These are phyloP conservation scores for Cryptococcus sp. DNA, from an alignment of 1,284 basidiomycete genomes.

Conservation along the genomic window DNA sequence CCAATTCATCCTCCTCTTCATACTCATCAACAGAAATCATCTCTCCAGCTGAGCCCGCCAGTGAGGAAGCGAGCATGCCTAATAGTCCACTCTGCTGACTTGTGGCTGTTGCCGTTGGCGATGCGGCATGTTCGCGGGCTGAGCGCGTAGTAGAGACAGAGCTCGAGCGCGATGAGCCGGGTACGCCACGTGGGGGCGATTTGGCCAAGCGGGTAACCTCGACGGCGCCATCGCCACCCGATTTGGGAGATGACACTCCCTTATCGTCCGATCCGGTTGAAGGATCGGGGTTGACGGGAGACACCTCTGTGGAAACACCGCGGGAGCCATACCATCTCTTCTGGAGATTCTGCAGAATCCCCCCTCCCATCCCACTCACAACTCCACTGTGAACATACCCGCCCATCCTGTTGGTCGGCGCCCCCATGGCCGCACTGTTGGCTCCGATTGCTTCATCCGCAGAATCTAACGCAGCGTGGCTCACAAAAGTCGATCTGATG, in stretches of 20 bases:
- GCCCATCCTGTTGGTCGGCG: slow-evolving; percentile 5
- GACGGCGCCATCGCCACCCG: not conserved
- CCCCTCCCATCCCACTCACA: slow-evolving; percentile 12
- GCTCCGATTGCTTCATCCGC: not conserved
- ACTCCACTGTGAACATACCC: slow-evolving; percentile 9
- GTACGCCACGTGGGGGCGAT: slow-evolving; percentile 20
- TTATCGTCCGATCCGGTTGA: not conserved
- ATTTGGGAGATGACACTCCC: not conserved
- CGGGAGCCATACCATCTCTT: slow-evolving; percentile 27
- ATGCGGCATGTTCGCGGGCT: not conserved
- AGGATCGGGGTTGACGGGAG: slow-evolving; percentile 16
- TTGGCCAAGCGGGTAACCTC: slow-evolving; percentile 3
- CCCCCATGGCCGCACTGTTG: not conserved
- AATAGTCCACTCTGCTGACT: slow-evolving; percentile 16
- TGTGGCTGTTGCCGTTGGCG: slow-evolving; percentile 8
- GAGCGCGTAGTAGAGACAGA: slow-evolving; percentile 20
- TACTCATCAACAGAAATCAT: slow-evolving; percentile 8
- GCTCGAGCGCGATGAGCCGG: slow-evolving; percentile 13
- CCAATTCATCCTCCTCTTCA: slow-evolving; percentile 22
- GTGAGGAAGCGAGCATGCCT: slow-evolving; percentile 20
- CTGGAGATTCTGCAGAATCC: slow-evolving; percentile 26
- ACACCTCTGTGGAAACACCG: slow-evolving; percentile 10
- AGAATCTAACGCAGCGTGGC: slow-evolving; percentile 28
- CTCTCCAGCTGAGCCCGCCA: slow-evolving; percentile 10
- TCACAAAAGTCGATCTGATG: slow-evolving; percentile 76